Evolutionary conservation across 2,329 filamentous ascomycete genomes (phyloP).

Genomic region (Neonectria ditissima): DNA sequence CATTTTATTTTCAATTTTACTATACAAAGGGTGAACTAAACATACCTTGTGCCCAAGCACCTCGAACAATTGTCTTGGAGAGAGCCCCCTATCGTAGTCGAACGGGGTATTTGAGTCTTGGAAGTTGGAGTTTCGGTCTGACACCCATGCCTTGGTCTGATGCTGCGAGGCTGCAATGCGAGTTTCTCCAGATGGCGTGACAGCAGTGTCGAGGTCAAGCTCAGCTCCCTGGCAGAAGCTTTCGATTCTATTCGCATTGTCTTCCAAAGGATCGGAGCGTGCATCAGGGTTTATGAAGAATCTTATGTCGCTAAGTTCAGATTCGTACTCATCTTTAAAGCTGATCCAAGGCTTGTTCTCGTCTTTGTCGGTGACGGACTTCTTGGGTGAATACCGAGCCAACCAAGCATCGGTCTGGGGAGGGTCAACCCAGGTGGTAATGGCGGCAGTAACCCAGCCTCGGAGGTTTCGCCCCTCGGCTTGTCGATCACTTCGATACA

Average conservation of each 20-base stretch:
- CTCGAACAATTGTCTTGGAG: not conserved
- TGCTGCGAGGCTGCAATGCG: not conserved
- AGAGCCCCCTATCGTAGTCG: not conserved
- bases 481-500: not conserved
- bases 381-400: not conserved
- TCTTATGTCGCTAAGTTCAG: not conserved
- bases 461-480: not conserved
- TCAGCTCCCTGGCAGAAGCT: slow-evolving; percentile 2
- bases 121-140: slow-evolving; percentile 1
- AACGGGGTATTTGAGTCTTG: not conserved
- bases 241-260: not conserved
- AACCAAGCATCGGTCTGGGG: slow-evolving; percentile 8
- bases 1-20: too few relatives aligned
- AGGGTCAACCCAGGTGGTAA: not conserved
- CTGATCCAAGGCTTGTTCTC: not conserved
- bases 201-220: not conserved
- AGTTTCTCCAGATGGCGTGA: not conserved
- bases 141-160: slow-evolving; percentile 17
- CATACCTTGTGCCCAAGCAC: slow-evolving; percentile 1
- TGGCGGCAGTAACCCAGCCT: not conserved
- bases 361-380: not conserved
- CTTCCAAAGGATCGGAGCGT: not conserved
- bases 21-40: too few relatives aligned
- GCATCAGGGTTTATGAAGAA: not conserved
- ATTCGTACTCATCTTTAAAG: not conserved